Evolutionary conservation across 2,329 filamentous ascomycete genomes (phyloP).

Genomic region (Trichoderma brevicompactum): DNA sequence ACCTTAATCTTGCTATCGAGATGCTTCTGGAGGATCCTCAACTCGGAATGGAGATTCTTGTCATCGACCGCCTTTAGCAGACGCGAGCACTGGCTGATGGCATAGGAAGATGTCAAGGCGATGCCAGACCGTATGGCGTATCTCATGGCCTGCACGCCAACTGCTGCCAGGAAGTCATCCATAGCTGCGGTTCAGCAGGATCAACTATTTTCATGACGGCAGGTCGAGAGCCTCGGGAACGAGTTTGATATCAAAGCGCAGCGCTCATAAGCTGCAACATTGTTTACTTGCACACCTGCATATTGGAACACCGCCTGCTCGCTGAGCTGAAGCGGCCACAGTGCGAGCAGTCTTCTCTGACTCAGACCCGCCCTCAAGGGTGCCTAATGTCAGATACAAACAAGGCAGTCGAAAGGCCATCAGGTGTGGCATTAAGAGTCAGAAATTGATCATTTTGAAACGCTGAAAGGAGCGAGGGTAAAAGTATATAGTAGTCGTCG

Average conservation of each 20-base stretch:
- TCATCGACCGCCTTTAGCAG: slow-evolving; percentile 79
- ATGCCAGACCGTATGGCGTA: slow-evolving; percentile 90
- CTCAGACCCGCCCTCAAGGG: background rate
- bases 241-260: background rate
- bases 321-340: background rate
- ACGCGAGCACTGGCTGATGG: slow-evolving; percentile 79
- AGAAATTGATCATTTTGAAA: background rate
- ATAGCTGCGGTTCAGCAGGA: slow-evolving; percentile 53
- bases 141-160: slow-evolving; percentile 77
- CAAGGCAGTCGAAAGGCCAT: background rate
- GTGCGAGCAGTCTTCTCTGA: slow-evolving; percentile 1
- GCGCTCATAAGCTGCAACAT: background rate
- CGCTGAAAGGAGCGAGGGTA: too few species aligned
- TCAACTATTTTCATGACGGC: slow-evolving; percentile 2
- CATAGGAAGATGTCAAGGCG: slow-evolving; percentile 81
- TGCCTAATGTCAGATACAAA: slow-evolving; percentile 4
- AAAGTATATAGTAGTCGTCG: too few species aligned
- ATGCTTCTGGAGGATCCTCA: slow-evolving; percentile 71
- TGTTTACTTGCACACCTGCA: background rate
- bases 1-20: slow-evolving; percentile 86
- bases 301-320: background rate
- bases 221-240: too few species aligned
- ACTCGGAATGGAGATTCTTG: slow-evolving; percentile 67
- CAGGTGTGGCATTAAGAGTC: background rate
- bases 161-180: slow-evolving; percentile 65